Evolutionary conservation across 495 filamentous ascomycete species (phyloP).

Genomic region (Neurospora sublineolata): DNA sequence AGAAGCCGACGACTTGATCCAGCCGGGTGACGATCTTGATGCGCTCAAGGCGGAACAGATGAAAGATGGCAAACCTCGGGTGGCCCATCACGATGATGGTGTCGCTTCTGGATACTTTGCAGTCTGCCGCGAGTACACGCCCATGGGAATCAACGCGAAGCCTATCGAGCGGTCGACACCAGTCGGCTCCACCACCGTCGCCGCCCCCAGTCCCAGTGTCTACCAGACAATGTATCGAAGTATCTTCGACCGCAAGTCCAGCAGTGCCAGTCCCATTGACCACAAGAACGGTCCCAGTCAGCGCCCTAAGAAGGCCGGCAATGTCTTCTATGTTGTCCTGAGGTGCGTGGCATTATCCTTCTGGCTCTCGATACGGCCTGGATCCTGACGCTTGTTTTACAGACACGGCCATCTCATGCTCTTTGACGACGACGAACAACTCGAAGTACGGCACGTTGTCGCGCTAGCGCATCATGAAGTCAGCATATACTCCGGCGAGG

Average conservation of each 20-base stretch:
- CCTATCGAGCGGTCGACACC: conserved; percentile 82
- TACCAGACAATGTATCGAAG: conserved; percentile 97
- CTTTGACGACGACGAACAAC: conserved; percentile 77
- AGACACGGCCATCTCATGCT: conserved; percentile 96
- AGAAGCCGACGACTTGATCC: conserved; percentile 30
- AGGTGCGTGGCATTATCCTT: conserved; percentile 42
- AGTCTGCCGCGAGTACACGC: conserved; percentile 83
- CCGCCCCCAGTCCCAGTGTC: conserved; percentile 74
- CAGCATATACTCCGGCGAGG: conserved; percentile 73
- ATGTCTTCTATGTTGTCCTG: conserved; percentile 89
- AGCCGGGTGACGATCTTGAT: conserved; percentile 36
- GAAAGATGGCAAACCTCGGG: conserved; percentile 32
- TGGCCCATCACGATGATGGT: conserved; percentile 54
- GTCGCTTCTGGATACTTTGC: conserved; percentile 90
- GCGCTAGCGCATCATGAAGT: conserved; percentile 80
- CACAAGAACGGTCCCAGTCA: conserved; percentile 39
- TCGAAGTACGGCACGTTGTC: conserved; percentile 91
- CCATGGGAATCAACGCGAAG: conserved; percentile 81
- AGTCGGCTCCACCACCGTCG: conserved; percentile 52
- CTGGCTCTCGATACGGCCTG: neutral
- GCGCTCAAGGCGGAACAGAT: conserved; percentile 34
- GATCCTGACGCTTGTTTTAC: conserved; percentile 7
- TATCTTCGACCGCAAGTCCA: conserved; percentile 76
- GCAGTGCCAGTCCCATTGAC: conserved; percentile 33
- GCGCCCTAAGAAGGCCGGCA: conserved; percentile 60